Conservation (phyloP, 2,329 filamentous ascomycete genomes). For the Tolypocladium paradoxum region DNA sequence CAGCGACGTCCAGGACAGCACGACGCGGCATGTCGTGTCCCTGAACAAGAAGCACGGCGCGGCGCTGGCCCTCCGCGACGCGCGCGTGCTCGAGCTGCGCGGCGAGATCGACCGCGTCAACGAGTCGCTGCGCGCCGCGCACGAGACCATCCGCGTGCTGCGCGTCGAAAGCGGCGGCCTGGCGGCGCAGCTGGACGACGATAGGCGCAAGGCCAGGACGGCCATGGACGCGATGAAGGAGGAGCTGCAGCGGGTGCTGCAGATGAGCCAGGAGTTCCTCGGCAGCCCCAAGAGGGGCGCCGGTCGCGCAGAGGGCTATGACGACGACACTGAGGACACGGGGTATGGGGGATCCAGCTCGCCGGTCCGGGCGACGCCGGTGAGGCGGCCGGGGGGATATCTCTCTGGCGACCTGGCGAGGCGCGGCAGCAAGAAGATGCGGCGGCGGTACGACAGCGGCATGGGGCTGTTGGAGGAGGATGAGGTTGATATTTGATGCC, state of each 20-base stretch:
- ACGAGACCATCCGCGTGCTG: conserved; percentile 33
- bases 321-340: neutral
- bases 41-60: conserved; percentile 32
- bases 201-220: conserved; percentile 27
- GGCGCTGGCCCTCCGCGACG: conserved; percentile 39
- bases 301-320: neutral
- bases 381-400: conserved; percentile 7
- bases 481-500: conserved; percentile 23
- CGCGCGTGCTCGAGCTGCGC: conserved; percentile 36
- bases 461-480: conserved; percentile 46
- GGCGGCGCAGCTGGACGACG: conserved; percentile 22
- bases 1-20: conserved; percentile 22
- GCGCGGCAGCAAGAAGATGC: conserved; percentile 25
- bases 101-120: conserved; percentile 37
- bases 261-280: conserved; percentile 35
- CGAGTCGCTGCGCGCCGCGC: conserved; percentile 32
- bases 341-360: neutral
- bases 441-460: conserved; percentile 42
- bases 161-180: conserved; percentile 35
- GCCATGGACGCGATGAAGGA: conserved; percentile 39
- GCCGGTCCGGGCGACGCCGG: neutral
- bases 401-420: conserved; percentile 17
- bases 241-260: conserved; percentile 37
- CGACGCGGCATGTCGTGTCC: conserved; percentile 18
- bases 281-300: neutral